Conservation (phyloP, 441 rosid genomes). For the Corymbia citriodora region DNA sequence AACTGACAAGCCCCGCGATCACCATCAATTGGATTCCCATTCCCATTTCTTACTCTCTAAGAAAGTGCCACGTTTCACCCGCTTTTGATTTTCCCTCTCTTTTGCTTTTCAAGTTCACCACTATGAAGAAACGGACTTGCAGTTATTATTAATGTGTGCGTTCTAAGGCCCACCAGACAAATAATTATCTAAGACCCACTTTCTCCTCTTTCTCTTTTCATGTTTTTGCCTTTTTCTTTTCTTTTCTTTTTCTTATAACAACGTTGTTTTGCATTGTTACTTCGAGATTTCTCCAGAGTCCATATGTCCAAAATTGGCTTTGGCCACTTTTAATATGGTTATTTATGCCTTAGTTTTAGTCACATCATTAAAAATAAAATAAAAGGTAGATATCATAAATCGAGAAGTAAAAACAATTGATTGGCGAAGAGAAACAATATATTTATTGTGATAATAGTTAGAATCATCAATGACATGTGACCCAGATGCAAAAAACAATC, state of each 20-base stretch:
- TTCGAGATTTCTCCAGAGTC: background rate
- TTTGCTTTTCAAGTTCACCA: background rate
- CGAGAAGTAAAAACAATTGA: no score
- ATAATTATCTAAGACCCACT: background rate
- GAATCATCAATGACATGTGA: accelerated
- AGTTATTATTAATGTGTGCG: background rate
- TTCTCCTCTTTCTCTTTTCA: accelerated
- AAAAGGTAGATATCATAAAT: background rate
- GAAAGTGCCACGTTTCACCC: background rate
- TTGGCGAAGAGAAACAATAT: accelerated
- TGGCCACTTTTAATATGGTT: background rate
- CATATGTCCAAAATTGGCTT: background rate
- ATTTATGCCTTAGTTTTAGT: background rate
- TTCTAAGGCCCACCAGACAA: background rate
- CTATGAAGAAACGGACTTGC: background rate
- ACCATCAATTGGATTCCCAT: background rate
- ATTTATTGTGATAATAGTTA: background rate
- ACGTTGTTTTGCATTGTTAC: background rate
- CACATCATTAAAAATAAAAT: no score
- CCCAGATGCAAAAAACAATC: accelerated
- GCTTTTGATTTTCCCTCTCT: background rate
- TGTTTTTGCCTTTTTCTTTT: background rate
- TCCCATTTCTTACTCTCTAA: background rate
- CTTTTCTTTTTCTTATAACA: background rate
- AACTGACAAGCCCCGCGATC: background rate